phyloP scores from a whole-genome alignment of 768 basidiomycete genomes.

The Leccinellum rugosiceps region DNA sequence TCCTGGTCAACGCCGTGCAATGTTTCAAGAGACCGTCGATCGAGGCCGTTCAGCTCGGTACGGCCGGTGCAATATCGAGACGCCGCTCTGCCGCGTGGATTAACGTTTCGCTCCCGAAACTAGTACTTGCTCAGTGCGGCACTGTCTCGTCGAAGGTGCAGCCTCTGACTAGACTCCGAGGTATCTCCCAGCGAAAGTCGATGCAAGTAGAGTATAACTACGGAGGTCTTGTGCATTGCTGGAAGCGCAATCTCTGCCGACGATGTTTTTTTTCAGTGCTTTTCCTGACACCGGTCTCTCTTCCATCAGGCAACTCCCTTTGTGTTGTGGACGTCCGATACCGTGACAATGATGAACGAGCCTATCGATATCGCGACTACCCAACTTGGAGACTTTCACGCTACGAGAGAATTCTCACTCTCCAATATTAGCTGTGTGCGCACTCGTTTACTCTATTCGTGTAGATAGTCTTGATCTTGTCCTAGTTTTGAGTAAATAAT shows the following conservation, averaged over 20 bases:
- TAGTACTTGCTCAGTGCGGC: neutral
- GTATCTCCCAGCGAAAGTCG: neutral
- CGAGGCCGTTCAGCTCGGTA: neutral
- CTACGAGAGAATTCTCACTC: constrained; percentile 44
- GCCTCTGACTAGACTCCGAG: neutral
- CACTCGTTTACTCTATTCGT: constrained; percentile 45
- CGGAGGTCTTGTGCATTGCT: neutral
- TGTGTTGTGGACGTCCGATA: too few species aligned
- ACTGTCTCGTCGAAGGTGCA: neutral
- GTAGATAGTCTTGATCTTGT: constrained; percentile 22
- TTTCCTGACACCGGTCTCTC: neutral
- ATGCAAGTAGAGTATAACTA: neutral
- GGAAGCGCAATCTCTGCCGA: neutral
- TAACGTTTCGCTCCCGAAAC: neutral
- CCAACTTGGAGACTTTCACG: constrained; percentile 67
- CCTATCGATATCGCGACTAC: constrained; percentile 40
- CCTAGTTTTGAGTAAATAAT: neutral
- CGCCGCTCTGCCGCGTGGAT: neutral
- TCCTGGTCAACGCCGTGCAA: neutral
- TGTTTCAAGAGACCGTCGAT: neutral
- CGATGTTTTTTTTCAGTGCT: neutral
- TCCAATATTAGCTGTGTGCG: constrained; percentile 59
- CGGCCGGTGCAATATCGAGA: neutral
- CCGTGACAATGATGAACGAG: constrained; percentile 40
- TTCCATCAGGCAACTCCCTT: neutral